Base-by-base conservation (phyloP, 1,284 basidiomycete species). In the Coriolopsis trogii region DNA sequence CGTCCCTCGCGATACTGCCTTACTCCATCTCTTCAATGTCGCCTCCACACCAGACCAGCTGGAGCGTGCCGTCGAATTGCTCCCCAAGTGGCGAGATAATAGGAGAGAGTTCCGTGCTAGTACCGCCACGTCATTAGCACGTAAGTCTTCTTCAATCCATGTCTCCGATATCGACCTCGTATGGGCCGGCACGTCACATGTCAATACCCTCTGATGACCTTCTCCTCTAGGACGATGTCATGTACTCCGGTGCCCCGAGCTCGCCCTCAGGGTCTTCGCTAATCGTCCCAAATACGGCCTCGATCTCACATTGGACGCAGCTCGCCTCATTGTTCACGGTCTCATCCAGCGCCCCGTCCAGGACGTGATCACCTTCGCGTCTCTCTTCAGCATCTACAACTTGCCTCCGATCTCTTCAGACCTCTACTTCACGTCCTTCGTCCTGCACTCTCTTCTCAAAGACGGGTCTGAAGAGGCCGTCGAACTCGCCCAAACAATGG, bases 261-360 rank as follows among this genome's bases (percentile, higher is more conserved):
- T 85, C 31, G 83, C 84, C 5, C 70, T 89, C 15, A 69, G 75
- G 12, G 79, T 87, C 15, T 86, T 84, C 63, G 78, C 80, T 23
- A 69, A 85, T 63, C 82, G 78, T 54, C 70, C 82, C 13, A 83
- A 80, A 61, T 85, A 87, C 63, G 76, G 78, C 44, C 60, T 87
- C 12, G 67, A 73, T 30, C 73, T 89, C n/a, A 72, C 76, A 1
- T 69, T 80, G 13, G 61, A 71, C 1, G 81, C 77, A 4, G 85
- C 76, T 0, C 83, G 79, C 6, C 73, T 73, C 31, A 58, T 72
- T n/a, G 56, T 72, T 8, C 67, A 70, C 41, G 73, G 79, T 2
- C 69, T 87, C 57, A 55, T 67, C 34, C 60, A 73, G 13, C 67
- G 76, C 48, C 73, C 80, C 3, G 63, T 85, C 25, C 66, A 77